phyloP scores from a whole-genome alignment of 352 stramenopile species.

The Elongisporangium anandrum region DNA sequence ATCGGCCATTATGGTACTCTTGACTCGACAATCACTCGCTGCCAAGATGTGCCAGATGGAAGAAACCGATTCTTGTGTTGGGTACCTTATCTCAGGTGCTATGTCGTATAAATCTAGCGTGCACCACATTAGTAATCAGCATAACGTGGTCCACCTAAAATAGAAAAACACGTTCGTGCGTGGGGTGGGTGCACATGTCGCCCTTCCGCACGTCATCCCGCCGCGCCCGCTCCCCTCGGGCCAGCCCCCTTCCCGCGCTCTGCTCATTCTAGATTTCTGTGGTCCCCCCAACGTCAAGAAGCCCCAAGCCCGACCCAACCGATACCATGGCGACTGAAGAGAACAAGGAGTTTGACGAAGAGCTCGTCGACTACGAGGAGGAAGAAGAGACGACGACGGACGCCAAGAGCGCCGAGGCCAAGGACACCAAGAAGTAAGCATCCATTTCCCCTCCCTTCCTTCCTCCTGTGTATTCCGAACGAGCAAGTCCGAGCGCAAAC shows the following conservation, averaged over 20 bases:
- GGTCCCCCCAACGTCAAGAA: conserved; percentile 1
- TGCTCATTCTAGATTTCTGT: conserved; percentile 19
- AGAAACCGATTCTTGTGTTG: not conserved
- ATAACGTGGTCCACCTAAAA: conserved; percentile 20
- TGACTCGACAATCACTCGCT: not conserved
- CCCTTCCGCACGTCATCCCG: not conserved
- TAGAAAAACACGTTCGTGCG: conserved; percentile 19
- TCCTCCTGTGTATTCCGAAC: conserved; percentile 3
- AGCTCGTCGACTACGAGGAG: conserved; percentile 88
- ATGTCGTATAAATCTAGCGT: too few species aligned
- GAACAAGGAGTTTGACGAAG: conserved; percentile 88
- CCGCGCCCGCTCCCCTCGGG: not conserved
- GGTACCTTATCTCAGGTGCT: not conserved
- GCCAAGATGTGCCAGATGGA: not conserved
- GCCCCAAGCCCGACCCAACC: not conserved
- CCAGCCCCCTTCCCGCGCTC: conserved; percentile 5
- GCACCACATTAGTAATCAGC: not conserved
- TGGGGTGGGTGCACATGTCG: not conserved
- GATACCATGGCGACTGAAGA: conserved; percentile 72
- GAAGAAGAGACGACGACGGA: conserved; percentile 83
- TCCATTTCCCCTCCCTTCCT: conserved; percentile 8
- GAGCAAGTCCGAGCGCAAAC: conserved; percentile 1
- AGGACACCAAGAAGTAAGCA: conserved; percentile 90
- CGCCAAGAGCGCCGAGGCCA: conserved; percentile 73
- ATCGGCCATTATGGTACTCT: not conserved